Evolutionary conservation across 179 eudicot species (phyloP), one percentile per base, ranked within the genome.

Genomic region (Carnegiea gigantea): DNA sequence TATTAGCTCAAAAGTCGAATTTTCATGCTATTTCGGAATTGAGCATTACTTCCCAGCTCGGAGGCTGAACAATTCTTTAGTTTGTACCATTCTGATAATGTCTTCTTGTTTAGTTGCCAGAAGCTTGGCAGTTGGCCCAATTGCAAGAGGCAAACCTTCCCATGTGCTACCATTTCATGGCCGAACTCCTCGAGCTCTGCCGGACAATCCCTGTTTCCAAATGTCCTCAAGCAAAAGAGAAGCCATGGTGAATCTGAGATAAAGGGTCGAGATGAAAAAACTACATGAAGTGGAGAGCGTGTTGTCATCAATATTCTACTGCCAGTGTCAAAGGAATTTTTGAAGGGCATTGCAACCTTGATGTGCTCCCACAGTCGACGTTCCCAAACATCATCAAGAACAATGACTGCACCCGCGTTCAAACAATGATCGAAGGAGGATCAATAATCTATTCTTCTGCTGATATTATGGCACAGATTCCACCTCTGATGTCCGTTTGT

Each of bases 321-420:
- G 13, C 86, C 84, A 33, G 71, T n/a, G n/a, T 54, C 7, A 54
- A 18, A 20, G n/a, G 20, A 54, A 14, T 30, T 7, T 30, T 74
- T 3, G 33, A 71, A 24, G 0, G 83, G 87, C 30, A 86, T 44
- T 36, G 83, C 79, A 64, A 38, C 43, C 70, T 59, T 53, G 0
- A 84, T 30, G 1, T 10, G 43, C 53, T 60, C 74, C 87, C 82
- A 84, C 23, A 44, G 59, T 10, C 73, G 49, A 33, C 59, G 26
- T 6, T 30, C 62, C 87, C 89, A 86, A 6, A 86, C 82, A 76
- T 84, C 89, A 86, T 86, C 82, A 73, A 86, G 48, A 64, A 82
- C 83, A 33, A 82, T 67, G 49, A 84, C 8, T 60, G 28, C n/a
- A 60, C 28, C 28, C 3, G 17, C 21, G 7, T 14, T n/a, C 26